Conservation (phyloP, 176 grass and related monocot genomes). For the Guadua angustifolia region DNA sequence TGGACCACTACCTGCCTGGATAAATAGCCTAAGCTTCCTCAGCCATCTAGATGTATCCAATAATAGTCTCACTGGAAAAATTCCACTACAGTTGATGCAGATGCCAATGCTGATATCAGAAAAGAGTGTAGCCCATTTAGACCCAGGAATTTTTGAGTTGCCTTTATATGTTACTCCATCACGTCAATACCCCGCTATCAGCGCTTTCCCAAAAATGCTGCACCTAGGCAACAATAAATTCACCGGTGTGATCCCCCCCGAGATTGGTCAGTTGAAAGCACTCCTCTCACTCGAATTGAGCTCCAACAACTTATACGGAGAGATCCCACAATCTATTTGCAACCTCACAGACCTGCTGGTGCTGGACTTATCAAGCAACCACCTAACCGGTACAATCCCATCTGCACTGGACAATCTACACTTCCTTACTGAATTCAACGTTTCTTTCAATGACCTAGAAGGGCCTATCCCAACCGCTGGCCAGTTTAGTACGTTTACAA, state of each 20-base stretch:
- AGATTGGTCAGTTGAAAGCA: slow-evolving; percentile 39
- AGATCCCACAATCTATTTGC: slow-evolving; percentile 17
- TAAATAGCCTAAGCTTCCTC: background rate
- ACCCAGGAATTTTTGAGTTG: slow-evolving; percentile 11
- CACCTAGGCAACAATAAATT: slow-evolving; percentile 29
- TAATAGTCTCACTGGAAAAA: slow-evolving; percentile 38
- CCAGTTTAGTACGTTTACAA: slow-evolving; percentile 46
- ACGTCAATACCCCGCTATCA: background rate
- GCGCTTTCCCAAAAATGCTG: slow-evolving; percentile 8
- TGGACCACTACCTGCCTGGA: slow-evolving; percentile 40
- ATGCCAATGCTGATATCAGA: slow-evolving; percentile 40
- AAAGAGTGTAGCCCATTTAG: background rate
- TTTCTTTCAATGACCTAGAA: slow-evolving; percentile 40
- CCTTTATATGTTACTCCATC: slow-evolving; percentile 18
- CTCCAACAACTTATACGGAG: slow-evolving; percentile 32
- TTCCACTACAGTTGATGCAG: background rate
- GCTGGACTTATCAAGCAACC: slow-evolving; percentile 40
- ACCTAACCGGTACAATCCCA: slow-evolving; percentile 38
- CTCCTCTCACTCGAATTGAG: slow-evolving; percentile 30
- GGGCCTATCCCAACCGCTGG: slow-evolving; percentile 31
- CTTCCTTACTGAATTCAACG: slow-evolving; percentile 48
- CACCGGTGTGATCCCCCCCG: slow-evolving; percentile 21
- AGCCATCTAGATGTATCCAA: slow-evolving; percentile 38
- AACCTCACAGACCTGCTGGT: slow-evolving; percentile 38
- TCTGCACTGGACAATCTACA: slow-evolving; percentile 2